Evolutionary conservation across 208 protist genomes (phyloP).

Genomic region (Angomonas deanei): DNA sequence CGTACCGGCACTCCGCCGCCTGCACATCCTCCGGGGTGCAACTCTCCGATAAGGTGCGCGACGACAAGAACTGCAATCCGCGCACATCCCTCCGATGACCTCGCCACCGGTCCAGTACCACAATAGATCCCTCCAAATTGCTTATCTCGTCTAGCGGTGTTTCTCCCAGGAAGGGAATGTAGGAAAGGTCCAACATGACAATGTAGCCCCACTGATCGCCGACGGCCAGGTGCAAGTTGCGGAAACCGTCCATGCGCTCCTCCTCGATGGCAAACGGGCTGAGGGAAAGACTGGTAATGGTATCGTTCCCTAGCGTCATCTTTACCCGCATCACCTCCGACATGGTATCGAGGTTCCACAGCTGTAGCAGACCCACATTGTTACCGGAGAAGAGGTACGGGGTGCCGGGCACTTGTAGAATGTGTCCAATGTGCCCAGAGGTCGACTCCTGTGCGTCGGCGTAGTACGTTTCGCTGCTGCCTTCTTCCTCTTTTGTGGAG

Average conservation of each 20-base stretch:
- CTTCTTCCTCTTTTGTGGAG: not conserved
- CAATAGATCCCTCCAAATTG: constrained; percentile 17
- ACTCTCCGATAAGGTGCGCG: not conserved
- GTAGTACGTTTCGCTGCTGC: constrained; percentile 12
- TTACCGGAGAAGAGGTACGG: constrained; percentile 56
- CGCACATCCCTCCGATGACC: constrained; percentile 52
- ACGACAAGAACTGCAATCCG: constrained; percentile 29
- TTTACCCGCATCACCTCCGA: constrained; percentile 65
- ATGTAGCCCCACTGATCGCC: constrained; percentile 46
- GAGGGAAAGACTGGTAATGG: constrained; percentile 47
- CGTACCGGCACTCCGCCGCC: not conserved
- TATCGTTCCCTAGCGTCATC: constrained; percentile 40
- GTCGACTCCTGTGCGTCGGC: constrained; percentile 16
- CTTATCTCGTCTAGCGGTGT: not conserved
- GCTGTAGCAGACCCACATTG: constrained; percentile 73
- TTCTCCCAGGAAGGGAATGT: constrained; percentile 10
- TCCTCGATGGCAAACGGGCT: constrained; percentile 10
- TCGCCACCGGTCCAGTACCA: constrained; percentile 66
- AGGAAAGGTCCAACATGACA: constrained; percentile 2
- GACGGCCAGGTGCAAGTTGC: constrained; percentile 29
- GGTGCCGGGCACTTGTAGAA: constrained; percentile 24
- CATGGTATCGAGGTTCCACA: constrained; percentile 62
- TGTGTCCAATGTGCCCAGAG: constrained; percentile 38
- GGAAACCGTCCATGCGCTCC: not conserved
- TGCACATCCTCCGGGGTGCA: constrained; percentile 3